Percentiles rank a stretch among this genome's conserved stretches.
Conservation (phyloP, 805 yeast species). For the Saccharomycopsis vini region DNA sequence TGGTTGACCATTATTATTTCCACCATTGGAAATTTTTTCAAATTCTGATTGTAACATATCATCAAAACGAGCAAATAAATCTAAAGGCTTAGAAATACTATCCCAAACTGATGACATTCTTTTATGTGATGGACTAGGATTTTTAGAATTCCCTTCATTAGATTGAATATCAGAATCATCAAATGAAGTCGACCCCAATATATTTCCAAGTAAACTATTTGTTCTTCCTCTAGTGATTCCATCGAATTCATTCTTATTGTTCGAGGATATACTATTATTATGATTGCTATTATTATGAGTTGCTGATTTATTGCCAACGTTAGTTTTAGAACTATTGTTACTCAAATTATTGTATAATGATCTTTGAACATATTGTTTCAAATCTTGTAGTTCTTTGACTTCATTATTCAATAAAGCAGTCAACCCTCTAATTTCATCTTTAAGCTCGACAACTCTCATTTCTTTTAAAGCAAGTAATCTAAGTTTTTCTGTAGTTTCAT, state of each 20-base stretch:
- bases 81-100: slow-evolving; percentile 17
- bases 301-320: background rate
- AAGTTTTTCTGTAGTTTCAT: slow-evolving; percentile 16
- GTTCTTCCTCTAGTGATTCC: slow-evolving; percentile 2
- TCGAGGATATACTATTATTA: slow-evolving; percentile 2
- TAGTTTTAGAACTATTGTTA: background rate
- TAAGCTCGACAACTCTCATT: slow-evolving; percentile 18
- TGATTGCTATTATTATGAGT: background rate
- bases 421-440: slow-evolving; percentile 15
- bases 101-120: slow-evolving; percentile 16
- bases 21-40: slow-evolving; percentile 16
- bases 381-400: slow-evolving; percentile 13
- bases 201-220: slow-evolving; percentile 11
- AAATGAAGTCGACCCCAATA: slow-evolving; percentile 6
- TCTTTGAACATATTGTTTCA: slow-evolving; percentile 13
- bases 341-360: slow-evolving; percentile 12
- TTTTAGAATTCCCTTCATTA: background rate
- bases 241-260: background rate
- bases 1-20: background rate
- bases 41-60: slow-evolving; percentile 18
- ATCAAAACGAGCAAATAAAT: slow-evolving; percentile 16
- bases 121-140: slow-evolving; percentile 7
- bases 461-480: slow-evolving; percentile 17
- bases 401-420: slow-evolving; percentile 7
- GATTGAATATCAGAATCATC: background rate